Evolutionary conservation across 257 asterid genomes (phyloP), one percentile per base, ranked within the genome.

Genomic region (Handroanthus guayacan): DNA sequence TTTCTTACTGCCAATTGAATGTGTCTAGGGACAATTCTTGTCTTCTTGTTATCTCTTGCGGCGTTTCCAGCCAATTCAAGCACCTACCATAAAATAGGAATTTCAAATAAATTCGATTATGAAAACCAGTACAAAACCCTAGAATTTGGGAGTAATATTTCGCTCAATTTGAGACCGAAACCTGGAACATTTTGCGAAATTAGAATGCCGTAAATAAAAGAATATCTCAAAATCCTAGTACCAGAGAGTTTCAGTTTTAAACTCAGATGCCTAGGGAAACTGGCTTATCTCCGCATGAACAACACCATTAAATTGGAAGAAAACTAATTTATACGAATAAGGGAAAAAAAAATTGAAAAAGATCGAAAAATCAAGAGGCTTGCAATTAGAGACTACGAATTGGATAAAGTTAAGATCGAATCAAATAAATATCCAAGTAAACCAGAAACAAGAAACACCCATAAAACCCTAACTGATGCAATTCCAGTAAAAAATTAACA

Each of bases 41-140:
- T 92, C 86, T 92, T 92, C 85, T 91, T 91, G 80, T 90, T 91
- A 72, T 91, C 97, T 76, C 97, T 81, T 2, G 94, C 97, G 3
- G 97, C 96, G 6, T 92, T 92, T 7, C 97, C 96, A 52, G 96
- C 98, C 75, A 92, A 71, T 55, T 92, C 97, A 50, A 92, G 81
- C 1, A 90, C 97, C 97, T 92, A 83, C 3, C 56, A 1, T 16
- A 0, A 56, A 9, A 20, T 9, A 43, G 3, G 9, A 25, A 67
- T 57, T 18, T 6, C 13, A 3, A 25, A 0, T 37, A 36, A 36
- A n/a, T 76, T 43, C 54, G 55, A 68, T n/a, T 9, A 52, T 17
- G 5, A 51, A 13, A 31, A 4, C 12, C 38, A 17, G 0, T 18
- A 18, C 39, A 31, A 77, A 50, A 76, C 75, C 80, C 67, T 74